Evolutionary conservation across 805 yeast genomes (phyloP).

Genomic region (Jamesozyma hellenica): DNA sequence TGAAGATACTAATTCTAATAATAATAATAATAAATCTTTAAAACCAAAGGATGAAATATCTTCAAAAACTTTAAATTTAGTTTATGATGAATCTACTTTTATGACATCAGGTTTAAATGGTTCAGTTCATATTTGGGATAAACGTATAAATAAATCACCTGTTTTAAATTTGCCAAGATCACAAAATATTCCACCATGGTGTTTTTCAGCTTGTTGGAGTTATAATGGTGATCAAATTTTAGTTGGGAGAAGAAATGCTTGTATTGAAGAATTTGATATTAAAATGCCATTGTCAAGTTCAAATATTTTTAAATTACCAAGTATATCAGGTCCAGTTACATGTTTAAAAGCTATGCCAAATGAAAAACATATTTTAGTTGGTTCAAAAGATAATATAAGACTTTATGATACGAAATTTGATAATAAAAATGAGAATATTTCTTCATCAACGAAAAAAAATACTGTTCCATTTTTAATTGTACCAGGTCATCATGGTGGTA

Average conservation of each 20-base stretch:
- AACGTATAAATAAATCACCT: slow-evolving; percentile 35
- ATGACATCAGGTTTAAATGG: slow-evolving; percentile 82
- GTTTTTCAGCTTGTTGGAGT: slow-evolving; percentile 84
- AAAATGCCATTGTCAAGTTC: slow-evolving; percentile 49
- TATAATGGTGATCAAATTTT: slow-evolving; percentile 65
- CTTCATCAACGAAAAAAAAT: not conserved
- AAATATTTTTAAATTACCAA: slow-evolving; percentile 63
- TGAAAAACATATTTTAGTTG: slow-evolving; percentile 69
- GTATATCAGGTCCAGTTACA: slow-evolving; percentile 84
- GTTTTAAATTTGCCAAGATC: slow-evolving; percentile 46
- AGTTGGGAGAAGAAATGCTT: slow-evolving; percentile 83
- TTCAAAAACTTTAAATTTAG: slow-evolving; percentile 15
- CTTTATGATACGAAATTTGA: slow-evolving; percentile 56
- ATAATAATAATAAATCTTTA: not conserved
- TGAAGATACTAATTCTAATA: too few species aligned
- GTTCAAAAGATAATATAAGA: slow-evolving; percentile 82
- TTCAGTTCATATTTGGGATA: slow-evolving; percentile 71
- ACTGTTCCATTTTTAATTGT: slow-evolving; percentile 73
- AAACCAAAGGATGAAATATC: slow-evolving; percentile 17
- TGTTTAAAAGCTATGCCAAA: slow-evolving; percentile 74
- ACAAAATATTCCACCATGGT: slow-evolving; percentile 82
- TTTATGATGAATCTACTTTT: slow-evolving; percentile 44
- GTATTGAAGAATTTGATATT: slow-evolving; percentile 66
- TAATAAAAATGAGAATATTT: too few species aligned
- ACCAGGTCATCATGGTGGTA: slow-evolving; percentile 96